These are phyloP conservation scores for Pezicula neosporulosa DNA, from an alignment of 2,329 filamentous ascomycete species.

Conservation along the genomic window DNA sequence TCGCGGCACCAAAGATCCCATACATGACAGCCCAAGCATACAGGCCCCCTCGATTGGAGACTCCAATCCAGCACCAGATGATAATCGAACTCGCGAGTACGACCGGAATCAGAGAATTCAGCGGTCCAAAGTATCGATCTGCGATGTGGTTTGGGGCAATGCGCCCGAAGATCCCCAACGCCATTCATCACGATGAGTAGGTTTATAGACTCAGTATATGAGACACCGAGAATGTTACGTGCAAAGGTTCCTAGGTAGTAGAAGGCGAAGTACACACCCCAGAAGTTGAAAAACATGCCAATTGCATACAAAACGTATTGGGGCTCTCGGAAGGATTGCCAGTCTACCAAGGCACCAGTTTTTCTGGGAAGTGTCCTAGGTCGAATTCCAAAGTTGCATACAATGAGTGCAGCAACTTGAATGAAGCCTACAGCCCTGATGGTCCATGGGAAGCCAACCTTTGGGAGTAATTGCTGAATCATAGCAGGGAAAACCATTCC, in stretches of 20 bases:
- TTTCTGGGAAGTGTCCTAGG: slow-evolving; percentile 37
- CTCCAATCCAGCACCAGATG: slow-evolving; percentile 46
- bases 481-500: slow-evolving; percentile 43
- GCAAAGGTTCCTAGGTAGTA: slow-evolving; percentile 34
- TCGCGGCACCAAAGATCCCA: slow-evolving; percentile 44
- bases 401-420: slow-evolving; percentile 31
- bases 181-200: slow-evolving; percentile 51
- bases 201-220: slow-evolving; percentile 41
- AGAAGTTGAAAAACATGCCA: slow-evolving; percentile 38
- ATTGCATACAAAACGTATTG: slow-evolving; percentile 42
- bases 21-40: slow-evolving; percentile 49
- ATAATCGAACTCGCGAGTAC: slow-evolving; percentile 28
- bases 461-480: slow-evolving; percentile 35
- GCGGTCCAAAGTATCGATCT: slow-evolving; percentile 44
- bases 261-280: slow-evolving; percentile 42
- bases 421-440: slow-evolving; percentile 44
- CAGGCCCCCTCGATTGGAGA: slow-evolving; percentile 37
- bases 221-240: slow-evolving; percentile 31
- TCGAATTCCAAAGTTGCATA: slow-evolving; percentile 34
- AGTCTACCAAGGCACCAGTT: slow-evolving; percentile 40
- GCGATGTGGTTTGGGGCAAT: slow-evolving; percentile 43
- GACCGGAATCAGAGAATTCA: slow-evolving; percentile 48
- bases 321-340: slow-evolving; percentile 38
- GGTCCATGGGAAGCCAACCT: slow-evolving; percentile 42
- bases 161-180: slow-evolving; percentile 43